phyloP scores from a whole-genome alignment of 1,139 yeast genomes.

The Candida glucosophila region DNA sequence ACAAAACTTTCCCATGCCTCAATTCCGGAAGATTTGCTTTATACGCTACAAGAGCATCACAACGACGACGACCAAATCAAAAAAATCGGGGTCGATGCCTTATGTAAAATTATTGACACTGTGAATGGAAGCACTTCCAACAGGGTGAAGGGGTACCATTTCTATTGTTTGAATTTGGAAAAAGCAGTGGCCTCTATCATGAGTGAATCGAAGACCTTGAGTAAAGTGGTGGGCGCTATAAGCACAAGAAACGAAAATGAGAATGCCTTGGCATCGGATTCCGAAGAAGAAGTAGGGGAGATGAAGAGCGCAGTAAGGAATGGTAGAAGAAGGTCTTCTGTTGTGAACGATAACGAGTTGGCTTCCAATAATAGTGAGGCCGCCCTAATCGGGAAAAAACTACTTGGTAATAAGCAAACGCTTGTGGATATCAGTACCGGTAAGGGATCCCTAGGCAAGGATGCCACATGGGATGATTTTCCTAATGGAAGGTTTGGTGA shows the following conservation, averaged over 20 bases:
- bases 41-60: constrained; percentile 45
- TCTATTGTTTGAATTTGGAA: constrained; percentile 83
- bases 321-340: constrained; percentile 36
- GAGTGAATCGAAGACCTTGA: constrained; percentile 45
- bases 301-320: constrained; percentile 4
- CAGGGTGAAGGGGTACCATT: constrained; percentile 72
- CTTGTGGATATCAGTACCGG: constrained; percentile 76
- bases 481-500: constrained; percentile 98
- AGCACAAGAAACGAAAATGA: constrained; percentile 12
- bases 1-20: constrained; percentile 85
- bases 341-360: constrained; percentile 37
- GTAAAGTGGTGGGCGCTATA: constrained; percentile 16
- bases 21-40: constrained; percentile 45
- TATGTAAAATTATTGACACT: constrained; percentile 54
- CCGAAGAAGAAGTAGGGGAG: constrained; percentile 16
- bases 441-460: constrained; percentile 77
- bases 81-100: constrained; percentile 67
- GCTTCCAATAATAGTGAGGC: constrained; percentile 22
- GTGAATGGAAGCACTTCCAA: constrained; percentile 46
- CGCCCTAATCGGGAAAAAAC: constrained; percentile 16
- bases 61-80: constrained; percentile 83
- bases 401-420: constrained; percentile 36
- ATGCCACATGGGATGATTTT: constrained; percentile 97
- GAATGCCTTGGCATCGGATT: constrained; percentile 25
- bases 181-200: constrained; percentile 84